phyloP scores from a whole-genome alignment of 2,329 filamentous ascomycete genomes.

The Cladosporium sphaerospermum region DNA sequence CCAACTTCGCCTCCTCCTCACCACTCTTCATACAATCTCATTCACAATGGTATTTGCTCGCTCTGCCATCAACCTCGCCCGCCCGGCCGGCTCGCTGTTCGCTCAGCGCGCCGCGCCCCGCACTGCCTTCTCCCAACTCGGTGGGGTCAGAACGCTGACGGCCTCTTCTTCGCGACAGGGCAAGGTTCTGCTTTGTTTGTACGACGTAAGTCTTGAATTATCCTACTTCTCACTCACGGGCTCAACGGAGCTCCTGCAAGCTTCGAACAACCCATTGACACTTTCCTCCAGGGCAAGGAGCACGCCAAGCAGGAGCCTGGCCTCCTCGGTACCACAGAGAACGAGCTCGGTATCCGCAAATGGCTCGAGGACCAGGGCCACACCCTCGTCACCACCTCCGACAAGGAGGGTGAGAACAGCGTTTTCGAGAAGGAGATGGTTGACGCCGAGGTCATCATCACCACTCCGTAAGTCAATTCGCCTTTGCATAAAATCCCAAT shows the following conservation, averaged over 20 bases:
- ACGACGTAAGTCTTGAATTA: slow-evolving; percentile 63
- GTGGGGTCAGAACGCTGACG: slow-evolving; percentile 56
- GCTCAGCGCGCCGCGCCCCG: slow-evolving; percentile 36
- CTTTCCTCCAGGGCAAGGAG: slow-evolving; percentile 57
- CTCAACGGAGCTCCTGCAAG: not conserved
- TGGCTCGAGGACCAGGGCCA: slow-evolving; percentile 98
- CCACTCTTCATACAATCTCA: slow-evolving; percentile 2
- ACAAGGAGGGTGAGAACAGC: slow-evolving; percentile 93
- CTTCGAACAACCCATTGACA: slow-evolving; percentile 7
- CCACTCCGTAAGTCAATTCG: slow-evolving; percentile 66
- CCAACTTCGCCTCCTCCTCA: not conserved
- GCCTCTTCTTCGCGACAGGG: slow-evolving; percentile 68
- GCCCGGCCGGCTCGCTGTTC: slow-evolving; percentile 48
- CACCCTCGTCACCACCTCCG: slow-evolving; percentile 91
- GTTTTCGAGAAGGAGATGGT: slow-evolving; percentile 93
- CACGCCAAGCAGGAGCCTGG: slow-evolving; percentile 84
- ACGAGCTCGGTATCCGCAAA: slow-evolving; percentile 93
- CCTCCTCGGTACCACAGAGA: slow-evolving; percentile 92
- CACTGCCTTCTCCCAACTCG: slow-evolving; percentile 34
- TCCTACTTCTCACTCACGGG: slow-evolving; percentile 7
- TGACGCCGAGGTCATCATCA: slow-evolving; percentile 98
- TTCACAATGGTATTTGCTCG: slow-evolving; percentile 56
- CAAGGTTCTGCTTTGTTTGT: slow-evolving; percentile 90
- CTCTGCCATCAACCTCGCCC: slow-evolving; percentile 53
- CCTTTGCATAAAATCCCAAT: not conserved